Evolutionary conservation across 352 stramenopile species (phyloP), one percentile per base, ranked within the genome.

Genomic region (Aphanomyces cochlioides): DNA sequence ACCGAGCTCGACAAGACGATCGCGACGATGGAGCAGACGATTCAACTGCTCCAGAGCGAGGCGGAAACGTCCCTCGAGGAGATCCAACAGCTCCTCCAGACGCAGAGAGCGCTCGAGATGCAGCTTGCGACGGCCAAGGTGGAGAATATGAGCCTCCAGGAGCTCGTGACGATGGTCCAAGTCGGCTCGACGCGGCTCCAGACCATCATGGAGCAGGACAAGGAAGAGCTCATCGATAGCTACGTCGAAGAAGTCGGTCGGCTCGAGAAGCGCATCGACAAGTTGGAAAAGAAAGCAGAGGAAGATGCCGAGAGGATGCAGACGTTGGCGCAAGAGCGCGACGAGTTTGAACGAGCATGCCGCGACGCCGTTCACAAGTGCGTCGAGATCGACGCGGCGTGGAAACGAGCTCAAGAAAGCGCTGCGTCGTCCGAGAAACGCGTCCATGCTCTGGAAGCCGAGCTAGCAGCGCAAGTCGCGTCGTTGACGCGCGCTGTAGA

Each of bases 151-250:
- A 40, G 28, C 28, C 19, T 61, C 3, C 54, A 61, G 7, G 54
- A 39, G 5, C 6, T 41, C 17, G 54, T 61, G 15, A 12, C 19
- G 15, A 21, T 1, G 34, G 10, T 61, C 17, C 54, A 61, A 17
- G 19, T 37, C 6, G 54, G 54, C 13, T 45, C 54, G 19, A 61
- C 54, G 54, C 54, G 34, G 34, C 54, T 61, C 6, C 54, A 61
- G 28, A 61, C 54, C 6, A 61, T 61, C 54, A 61, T 61, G 54
- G 54, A 61, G 54, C 54, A 61, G n/a, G 54, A 61, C 34, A 61
- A 61, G 34, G 54, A 61, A 41, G 54, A 61, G 19, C 28, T 61
- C 17, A 41, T 61, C 34, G 54, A 61, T 3, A 15, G 54, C 7
- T 61, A 61, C 21, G 54, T 43, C n/a, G 54, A 61, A 1, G 54